A percentile compares a stretch with the other conserved stretches of the same genome.
Evolutionary conservation across 495 filamentous ascomycete genomes (phyloP).

Genomic region (Penicillium manginii): DNA sequence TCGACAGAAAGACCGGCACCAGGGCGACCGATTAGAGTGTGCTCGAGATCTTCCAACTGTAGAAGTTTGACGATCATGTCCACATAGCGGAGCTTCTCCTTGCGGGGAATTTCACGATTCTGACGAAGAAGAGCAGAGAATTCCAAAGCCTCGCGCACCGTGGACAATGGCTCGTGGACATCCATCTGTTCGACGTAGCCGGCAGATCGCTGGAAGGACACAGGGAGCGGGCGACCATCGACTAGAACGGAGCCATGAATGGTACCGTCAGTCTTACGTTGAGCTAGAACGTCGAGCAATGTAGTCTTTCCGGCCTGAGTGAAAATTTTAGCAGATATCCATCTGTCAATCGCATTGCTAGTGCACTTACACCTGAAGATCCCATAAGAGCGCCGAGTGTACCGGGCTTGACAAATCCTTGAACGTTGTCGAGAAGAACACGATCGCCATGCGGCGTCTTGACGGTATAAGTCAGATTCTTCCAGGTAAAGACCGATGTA

Average conservation of each 20-base stretch:
- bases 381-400: slow-evolving; percentile 74
- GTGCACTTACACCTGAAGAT: slow-evolving; percentile 58
- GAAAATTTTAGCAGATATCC: too few species aligned
- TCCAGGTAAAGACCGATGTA: slow-evolving; percentile 69
- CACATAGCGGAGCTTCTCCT: slow-evolving; percentile 64
- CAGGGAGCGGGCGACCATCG: slow-evolving; percentile 75
- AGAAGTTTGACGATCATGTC: slow-evolving; percentile 61
- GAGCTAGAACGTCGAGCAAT: slow-evolving; percentile 53
- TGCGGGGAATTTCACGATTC: slow-evolving; percentile 45
- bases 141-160: slow-evolving; percentile 64
- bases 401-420: slow-evolving; percentile 91
- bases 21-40: slow-evolving; percentile 55
- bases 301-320: slow-evolving; percentile 68
- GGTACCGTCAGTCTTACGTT: slow-evolving; percentile 81
- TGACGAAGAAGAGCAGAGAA: slow-evolving; percentile 66
- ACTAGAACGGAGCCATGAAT: slow-evolving; percentile 86
- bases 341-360: too few species aligned
- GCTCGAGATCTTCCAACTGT: slow-evolving; percentile 58
- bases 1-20: slow-evolving; percentile 60
- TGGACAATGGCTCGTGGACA: slow-evolving; percentile 59
- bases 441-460: slow-evolving; percentile 45
- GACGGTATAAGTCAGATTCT: slow-evolving; percentile 59
- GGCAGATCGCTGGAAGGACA: slow-evolving; percentile 75
- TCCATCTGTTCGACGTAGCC: slow-evolving; percentile 66
- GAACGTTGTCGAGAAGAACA: slow-evolving; percentile 74